Base-by-base conservation (phyloP, 148 eudicot genomes). In the Pouteria glomerata region DNA sequence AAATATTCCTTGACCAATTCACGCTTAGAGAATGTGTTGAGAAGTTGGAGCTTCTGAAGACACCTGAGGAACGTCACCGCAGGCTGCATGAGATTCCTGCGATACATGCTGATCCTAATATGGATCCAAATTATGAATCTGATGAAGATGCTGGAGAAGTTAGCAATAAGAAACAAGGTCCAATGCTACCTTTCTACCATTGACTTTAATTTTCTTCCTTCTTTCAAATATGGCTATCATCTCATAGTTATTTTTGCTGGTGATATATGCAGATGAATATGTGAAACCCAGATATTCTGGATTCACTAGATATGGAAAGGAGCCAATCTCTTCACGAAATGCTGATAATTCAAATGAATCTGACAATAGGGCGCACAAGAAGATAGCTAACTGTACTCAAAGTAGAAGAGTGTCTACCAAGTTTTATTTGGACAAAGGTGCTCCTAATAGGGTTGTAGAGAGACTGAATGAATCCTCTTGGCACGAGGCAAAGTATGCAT, bases 11-110 rank as follows among this genome's bases (percentile, higher is more conserved):
- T 95, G 82, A 95, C 96, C 63, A 73, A 66, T 39, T 74, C 73
- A 95, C 99, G 87, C 94, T 88, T 64, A 92, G 97, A 81, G 94
- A 88, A 79, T 82, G 78, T 77, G 84, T 92, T 31, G 86, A 88
- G 84, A 90, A 88, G 81, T 75, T 95, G 57, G 87, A 88, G 89
- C 85, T 88, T 58, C 86, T 95, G 67, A 87, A 92, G 75, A 77
- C 92, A 70, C 90, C 96, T 26, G 99, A 85, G 73, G 97, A 95
- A 72, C 89, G 88, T 52, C 86, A 79, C 24, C 94, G 96, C 47
- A 84, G 94, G 79, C 74, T 88, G 45, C 53, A 71, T 71, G 88
- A 87, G 78, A 75, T 85, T 71, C 97, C 89, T 63, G 92, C 86
- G 62, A 85, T 95, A 44, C 96, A 85, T 76, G 83, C 91, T 42